These are phyloP conservation scores for Lentithecium fluviatile DNA, from an alignment of 495 filamentous ascomycete species.

Conservation along the genomic window DNA sequence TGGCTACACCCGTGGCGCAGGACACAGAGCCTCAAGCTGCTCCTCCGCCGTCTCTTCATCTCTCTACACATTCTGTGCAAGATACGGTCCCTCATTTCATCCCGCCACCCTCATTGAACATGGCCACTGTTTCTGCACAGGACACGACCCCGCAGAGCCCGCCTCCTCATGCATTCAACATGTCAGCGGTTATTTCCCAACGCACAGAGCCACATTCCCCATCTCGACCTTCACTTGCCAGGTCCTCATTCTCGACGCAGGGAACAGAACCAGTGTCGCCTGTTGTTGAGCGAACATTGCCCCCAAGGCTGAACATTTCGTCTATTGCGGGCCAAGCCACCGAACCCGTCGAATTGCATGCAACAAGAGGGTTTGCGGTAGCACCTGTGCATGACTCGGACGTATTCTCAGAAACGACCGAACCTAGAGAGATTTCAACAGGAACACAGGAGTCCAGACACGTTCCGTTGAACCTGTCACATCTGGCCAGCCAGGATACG, in stretches of 20 bases:
- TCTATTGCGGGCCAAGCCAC: neutral
- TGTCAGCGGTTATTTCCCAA: slow-evolving; percentile 12
- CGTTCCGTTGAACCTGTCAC: slow-evolving; percentile 6
- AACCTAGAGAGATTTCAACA: slow-evolving; percentile 2
- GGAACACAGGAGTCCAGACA: neutral
- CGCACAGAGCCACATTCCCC: slow-evolving; percentile 14
- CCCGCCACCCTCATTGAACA: neutral
- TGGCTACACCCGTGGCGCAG: neutral
- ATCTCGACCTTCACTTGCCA: neutral
- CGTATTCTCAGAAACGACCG: slow-evolving; percentile 15
- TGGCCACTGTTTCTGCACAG: neutral
- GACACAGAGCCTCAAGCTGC: neutral
- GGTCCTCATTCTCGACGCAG: slow-evolving; percentile 15
- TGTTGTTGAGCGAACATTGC: slow-evolving; percentile 1
- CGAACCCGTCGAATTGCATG: neutral
- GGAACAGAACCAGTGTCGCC: slow-evolving; percentile 1
- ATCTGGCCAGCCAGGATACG: slow-evolving; percentile 10
- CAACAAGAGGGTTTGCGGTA: neutral
- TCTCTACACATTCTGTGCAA: neutral
- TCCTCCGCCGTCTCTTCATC: neutral
- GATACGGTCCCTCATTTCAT: neutral
- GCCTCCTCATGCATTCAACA: neutral
- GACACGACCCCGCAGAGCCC: neutral
- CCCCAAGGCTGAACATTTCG: slow-evolving; percentile 10
- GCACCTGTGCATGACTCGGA: slow-evolving; percentile 3